Percentiles rank a stretch among this genome's conserved stretches.
Conservation (phyloP, 1,284 basidiomycete species). For the Veloporphyrellus conicus region DNA sequence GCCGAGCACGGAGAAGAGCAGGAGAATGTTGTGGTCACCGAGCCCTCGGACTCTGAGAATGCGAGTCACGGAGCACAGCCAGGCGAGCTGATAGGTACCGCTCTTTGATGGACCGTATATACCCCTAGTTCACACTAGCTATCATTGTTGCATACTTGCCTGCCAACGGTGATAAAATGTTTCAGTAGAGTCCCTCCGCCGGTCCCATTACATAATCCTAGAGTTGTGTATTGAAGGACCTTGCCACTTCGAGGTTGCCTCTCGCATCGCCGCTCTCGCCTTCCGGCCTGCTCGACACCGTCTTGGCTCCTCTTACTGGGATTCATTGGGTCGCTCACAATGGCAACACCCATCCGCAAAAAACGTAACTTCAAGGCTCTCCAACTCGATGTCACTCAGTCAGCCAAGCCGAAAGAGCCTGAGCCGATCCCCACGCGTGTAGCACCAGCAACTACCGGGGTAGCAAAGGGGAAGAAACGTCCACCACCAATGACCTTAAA, state of each 20-base stretch:
- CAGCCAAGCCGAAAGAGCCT: constrained; percentile 41
- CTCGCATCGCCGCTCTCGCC: constrained; percentile 11
- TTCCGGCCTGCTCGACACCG: not conserved
- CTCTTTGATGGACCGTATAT: constrained; percentile 22
- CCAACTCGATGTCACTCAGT: constrained; percentile 53
- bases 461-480: constrained; percentile 48
- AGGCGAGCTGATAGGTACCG: constrained; percentile 27
- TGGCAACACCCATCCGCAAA: constrained; percentile 58
- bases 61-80: constrained; percentile 12
- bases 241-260: constrained; percentile 19
- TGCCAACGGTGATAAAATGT: too few species aligned
- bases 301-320: constrained; percentile 3
- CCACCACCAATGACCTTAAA: constrained; percentile 60
- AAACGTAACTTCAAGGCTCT: constrained; percentile 80
- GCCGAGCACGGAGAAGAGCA: constrained; percentile 20
- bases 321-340: constrained; percentile 11
- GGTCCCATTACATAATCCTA: constrained; percentile 26
- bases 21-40: constrained; percentile 6
- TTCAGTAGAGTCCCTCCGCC: too few species aligned
- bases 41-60: constrained; percentile 3
- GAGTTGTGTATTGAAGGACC: constrained; percentile 3
- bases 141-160: not conserved
- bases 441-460: constrained; percentile 33
- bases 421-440: constrained; percentile 37
- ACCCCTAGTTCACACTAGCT: not conserved